Conservation (phyloP, 768 basidiomycete genomes). For the Flagelloscypha sp. region DNA sequence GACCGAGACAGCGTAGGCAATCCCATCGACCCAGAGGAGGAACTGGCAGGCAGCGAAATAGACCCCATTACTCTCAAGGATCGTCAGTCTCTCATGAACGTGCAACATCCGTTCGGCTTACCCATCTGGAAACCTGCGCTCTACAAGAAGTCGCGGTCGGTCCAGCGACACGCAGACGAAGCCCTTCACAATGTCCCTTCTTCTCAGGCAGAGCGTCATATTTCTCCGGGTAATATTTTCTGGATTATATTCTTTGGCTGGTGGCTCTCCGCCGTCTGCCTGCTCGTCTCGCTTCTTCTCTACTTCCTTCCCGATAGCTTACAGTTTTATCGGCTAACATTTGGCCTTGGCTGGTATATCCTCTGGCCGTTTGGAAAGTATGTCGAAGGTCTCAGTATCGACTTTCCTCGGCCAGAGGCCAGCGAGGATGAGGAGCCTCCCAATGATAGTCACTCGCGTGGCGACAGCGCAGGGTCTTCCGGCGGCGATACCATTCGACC, state of each 20-base stretch:
- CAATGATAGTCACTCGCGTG: conserved; percentile 27
- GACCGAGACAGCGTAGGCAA: conserved; percentile 29
- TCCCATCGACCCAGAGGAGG: conserved; percentile 25
- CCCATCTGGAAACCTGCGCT: conserved; percentile 99
- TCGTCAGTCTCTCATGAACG: conserved; percentile 96
- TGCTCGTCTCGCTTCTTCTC: conserved; percentile 58
- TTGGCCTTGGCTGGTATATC: conserved; percentile 93
- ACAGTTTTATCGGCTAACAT: conserved; percentile 74
- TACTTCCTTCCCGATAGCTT: conserved; percentile 76
- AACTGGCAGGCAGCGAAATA: too few relatives aligned
- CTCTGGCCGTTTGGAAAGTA: conserved; percentile 99
- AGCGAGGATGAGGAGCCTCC: conserved; percentile 31
- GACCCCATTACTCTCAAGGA: conserved; percentile 91
- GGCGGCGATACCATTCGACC: conserved; percentile 38
- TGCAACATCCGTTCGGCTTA: conserved; percentile 97
- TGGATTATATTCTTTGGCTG: conserved; percentile 89
- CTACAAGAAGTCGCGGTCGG: conserved; percentile 95
- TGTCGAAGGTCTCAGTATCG: conserved; percentile 90
- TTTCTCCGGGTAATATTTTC: conserved; percentile 89
- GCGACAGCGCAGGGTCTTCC: conserved; percentile 27
- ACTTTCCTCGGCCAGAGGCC: too few relatives aligned
- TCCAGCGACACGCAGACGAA: conserved; percentile 92
- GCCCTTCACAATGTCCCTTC: conserved; percentile 90
- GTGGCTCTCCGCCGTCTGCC: conserved; percentile 78
- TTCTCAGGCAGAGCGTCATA: conserved; percentile 86